Percentiles rank a stretch among this genome's conserved stretches.
These are phyloP conservation scores for Candida labiduridarum DNA, from an alignment of 1,139 yeast genomes.

Conservation along the genomic window DNA sequence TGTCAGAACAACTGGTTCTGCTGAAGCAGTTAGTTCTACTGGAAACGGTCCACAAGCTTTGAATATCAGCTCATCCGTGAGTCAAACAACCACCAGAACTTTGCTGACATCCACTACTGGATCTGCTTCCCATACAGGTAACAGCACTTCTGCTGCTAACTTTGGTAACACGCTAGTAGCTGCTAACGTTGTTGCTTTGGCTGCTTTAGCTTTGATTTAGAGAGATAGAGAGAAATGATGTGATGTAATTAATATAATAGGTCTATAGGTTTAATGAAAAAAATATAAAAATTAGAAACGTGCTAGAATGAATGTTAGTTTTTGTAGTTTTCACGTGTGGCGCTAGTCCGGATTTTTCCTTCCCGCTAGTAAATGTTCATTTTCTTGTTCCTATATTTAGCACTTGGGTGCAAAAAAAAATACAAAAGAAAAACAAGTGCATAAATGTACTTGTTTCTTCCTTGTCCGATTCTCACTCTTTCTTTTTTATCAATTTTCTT, in stretches of 20 bases:
- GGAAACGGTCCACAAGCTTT: constrained; percentile 2
- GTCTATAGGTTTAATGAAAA: background rate
- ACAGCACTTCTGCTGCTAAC: constrained; percentile 1
- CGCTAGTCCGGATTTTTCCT: too few species aligned
- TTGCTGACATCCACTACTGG: background rate
- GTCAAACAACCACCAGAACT: constrained; percentile 2
- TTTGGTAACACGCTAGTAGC: constrained; percentile 4
- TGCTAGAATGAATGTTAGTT: background rate
- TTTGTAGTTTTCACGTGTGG: background rate
- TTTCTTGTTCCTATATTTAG: background rate
- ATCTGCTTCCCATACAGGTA: background rate
- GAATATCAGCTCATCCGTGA: background rate
- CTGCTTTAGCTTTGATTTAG: constrained; percentile 9
- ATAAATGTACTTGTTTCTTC: background rate
- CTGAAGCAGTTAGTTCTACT: background rate
- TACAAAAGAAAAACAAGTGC: constrained; percentile 1
- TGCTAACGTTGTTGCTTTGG: constrained; percentile 4
- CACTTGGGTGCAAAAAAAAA: constrained; percentile 6
- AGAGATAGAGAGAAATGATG: background rate
- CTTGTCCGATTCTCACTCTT: background rate
- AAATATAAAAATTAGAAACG: background rate
- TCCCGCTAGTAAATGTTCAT: too few species aligned
- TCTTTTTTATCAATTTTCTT: background rate
- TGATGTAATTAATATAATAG: background rate
- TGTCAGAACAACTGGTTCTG: background rate